Evolutionary conservation across 352 stramenopile genomes (phyloP), one percentile per base, ranked within the genome.

Genomic region (Phytophthora aleatoria): DNA sequence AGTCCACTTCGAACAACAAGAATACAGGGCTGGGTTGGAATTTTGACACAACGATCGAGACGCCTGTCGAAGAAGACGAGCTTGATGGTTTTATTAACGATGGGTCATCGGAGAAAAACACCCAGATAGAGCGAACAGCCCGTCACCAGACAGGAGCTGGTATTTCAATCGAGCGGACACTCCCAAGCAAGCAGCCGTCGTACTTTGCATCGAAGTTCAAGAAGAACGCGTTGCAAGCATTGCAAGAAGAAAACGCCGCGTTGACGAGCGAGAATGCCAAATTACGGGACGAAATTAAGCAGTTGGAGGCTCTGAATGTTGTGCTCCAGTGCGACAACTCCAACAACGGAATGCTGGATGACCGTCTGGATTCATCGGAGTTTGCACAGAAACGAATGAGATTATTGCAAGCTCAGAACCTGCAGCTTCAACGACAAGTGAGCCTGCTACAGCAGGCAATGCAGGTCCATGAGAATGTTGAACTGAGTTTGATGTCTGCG

Each of bases 361-460:
- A 50, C 3, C 36, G 51, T 13, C 39, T 59, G 1, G 38, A 58
- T 7, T 49, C 59, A 5, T 30, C 53, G 8, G 41, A 62, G 9
- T 77, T 81, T 57, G 58, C 76, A 13, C 31, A 59, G 13, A 58
- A 62, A 12, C 67, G 71, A 31, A 77, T 86, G 56, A 73, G 67
- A 28, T 47, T 87, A 4, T 31, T 87, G 1, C 72, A 85, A 53
- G 70, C 77, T 5, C 81, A 90, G 51, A 89, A 90, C 47, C n/a
- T 87, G 28, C 81, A 90, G 55, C 75, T 90, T 4, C 74, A 81
- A 43, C 72, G 81, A 7, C 77, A 90, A 50, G 43, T 90, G 27
- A 47, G 48, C 4, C 24, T 90, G 10, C 47, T 87, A 2, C 73
- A 88, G 48, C 67, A 79, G 38, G 75, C 77, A 1, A 52, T 81